phyloP scores from a whole-genome alignment of 2,329 filamentous ascomycete genomes.

The Dactylonectria macrodidyma region DNA sequence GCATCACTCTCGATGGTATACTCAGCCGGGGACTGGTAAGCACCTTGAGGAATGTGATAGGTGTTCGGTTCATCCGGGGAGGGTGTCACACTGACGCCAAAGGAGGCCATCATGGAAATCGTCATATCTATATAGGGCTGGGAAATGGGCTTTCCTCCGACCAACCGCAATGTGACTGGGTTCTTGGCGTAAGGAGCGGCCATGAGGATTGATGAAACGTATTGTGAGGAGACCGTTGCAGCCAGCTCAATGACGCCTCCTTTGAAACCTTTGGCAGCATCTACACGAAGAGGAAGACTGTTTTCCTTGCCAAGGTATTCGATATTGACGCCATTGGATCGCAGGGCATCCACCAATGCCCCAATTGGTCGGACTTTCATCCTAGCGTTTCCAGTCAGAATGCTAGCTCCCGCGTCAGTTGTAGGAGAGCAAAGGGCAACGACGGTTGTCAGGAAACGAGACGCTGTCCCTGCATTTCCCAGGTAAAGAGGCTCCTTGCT shows the following conservation, averaged over 20 bases:
- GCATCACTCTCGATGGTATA: slow-evolving; percentile 98
- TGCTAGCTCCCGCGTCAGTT: slow-evolving; percentile 72
- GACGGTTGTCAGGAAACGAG: slow-evolving; percentile 94
- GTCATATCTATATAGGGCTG: slow-evolving; percentile 99
- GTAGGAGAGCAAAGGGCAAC: slow-evolving; percentile 84
- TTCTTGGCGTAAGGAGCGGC: slow-evolving; percentile 97
- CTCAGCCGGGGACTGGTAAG: slow-evolving; percentile 85
- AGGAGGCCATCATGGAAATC: slow-evolving; percentile 95
- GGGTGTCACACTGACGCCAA: slow-evolving; percentile 85
- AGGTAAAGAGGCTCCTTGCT: slow-evolving; percentile 87
- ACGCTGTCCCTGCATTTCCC: slow-evolving; percentile 96
- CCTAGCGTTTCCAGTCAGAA: slow-evolving; percentile 92
- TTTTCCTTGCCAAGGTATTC: slow-evolving; percentile 88
- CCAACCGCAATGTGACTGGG: slow-evolving; percentile 88
- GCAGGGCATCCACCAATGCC: slow-evolving; percentile 90
- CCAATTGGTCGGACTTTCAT: slow-evolving; percentile 98
- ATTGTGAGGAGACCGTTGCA: slow-evolving; percentile 98
- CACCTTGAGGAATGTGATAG: slow-evolving; percentile 90
- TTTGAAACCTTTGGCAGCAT: slow-evolving; percentile 85
- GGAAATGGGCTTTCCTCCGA: slow-evolving; percentile 98
- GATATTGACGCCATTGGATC: slow-evolving; percentile 88
- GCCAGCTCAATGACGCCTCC: slow-evolving; percentile 93
- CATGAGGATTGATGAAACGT: slow-evolving; percentile 97
- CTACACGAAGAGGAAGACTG: slow-evolving; percentile 87
- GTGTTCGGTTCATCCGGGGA: slow-evolving; percentile 88